Base-by-base conservation (phyloP, 139 green algal species). In the Tetraselmis striata region DNA sequence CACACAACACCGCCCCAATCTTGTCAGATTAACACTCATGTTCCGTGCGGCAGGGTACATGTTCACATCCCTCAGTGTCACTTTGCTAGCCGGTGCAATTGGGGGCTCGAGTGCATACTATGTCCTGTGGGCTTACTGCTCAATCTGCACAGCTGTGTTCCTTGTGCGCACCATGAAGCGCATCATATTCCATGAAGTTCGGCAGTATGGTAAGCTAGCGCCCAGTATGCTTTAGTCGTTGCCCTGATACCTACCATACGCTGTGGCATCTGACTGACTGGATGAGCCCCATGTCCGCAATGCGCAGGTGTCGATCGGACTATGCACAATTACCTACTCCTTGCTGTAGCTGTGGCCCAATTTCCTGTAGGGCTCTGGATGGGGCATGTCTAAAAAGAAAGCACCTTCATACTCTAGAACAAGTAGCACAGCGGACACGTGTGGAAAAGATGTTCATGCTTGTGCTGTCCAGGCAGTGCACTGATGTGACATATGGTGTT, bases 151-250 rank as follows among this genome's bases (percentile, higher is more conserved):
- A 84, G 94, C 89, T 0, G 81, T 97, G 0, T 98, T 98, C 87
- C 85, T 98, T 30, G 95, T 98, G 29, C 91, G 95, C 28, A 97
- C 94, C 23, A 91, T 98, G 88, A 98, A 98, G 86, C 88, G 96
- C 0, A 86, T 97, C 31, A 89, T 98, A 30, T 95, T 98, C 83
- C 88, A 92, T 67, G 93, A 97, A 80, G 84, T 90, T 1, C 83
- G 90, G 29, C 85, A 92, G 23, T 94, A 96, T 80, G 86, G 89
- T 91, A 74, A 78, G 89, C 78, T 0, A 18, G 28, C 45, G 18
- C 45, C 11, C 45, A 67, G 11, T 25, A 18, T 67, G 45, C 45
- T 67, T 67, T 67, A 18, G 11, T 18, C 5, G 45, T 18, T 67
- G n/a, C n/a, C 18, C 45, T 67, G 45, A 18, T 67, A 25, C 45